Evolutionary conservation across 2,329 filamentous ascomycete genomes (phyloP).

Genomic region (Claviceps cyperi): DNA sequence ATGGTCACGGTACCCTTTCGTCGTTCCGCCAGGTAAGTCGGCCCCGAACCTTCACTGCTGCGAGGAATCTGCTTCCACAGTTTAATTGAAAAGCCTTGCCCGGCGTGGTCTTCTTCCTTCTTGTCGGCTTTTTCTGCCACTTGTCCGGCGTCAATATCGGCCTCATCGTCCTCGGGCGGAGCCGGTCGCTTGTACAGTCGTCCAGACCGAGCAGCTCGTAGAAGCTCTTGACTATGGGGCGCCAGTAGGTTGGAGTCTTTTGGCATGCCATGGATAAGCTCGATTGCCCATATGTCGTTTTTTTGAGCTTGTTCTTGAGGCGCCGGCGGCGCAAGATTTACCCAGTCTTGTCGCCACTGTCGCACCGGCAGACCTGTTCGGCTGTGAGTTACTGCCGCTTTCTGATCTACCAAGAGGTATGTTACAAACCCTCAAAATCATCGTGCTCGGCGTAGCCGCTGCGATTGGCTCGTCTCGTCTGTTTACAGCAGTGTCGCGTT

Average conservation of each 20-base stretch:
- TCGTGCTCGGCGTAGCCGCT: slow-evolving; percentile 44
- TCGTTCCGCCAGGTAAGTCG: slow-evolving; percentile 46
- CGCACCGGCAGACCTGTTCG: slow-evolving; percentile 65
- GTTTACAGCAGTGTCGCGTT: slow-evolving; percentile 8
- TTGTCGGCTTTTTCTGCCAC: slow-evolving; percentile 40
- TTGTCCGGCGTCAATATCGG: slow-evolving; percentile 29
- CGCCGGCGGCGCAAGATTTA: slow-evolving; percentile 52
- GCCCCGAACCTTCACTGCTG: slow-evolving; percentile 36
- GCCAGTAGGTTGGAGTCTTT: slow-evolving; percentile 68
- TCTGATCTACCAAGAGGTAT: background rate
- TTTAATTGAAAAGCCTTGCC: slow-evolving; percentile 39
- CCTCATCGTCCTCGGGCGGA: slow-evolving; percentile 45
- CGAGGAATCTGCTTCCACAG: slow-evolving; percentile 49
- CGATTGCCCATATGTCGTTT: slow-evolving; percentile 57
- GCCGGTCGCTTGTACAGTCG: slow-evolving; percentile 59
- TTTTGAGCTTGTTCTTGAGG: slow-evolving; percentile 48
- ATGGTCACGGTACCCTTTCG: slow-evolving; percentile 46
- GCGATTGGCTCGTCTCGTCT: slow-evolving; percentile 44
- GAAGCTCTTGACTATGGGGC: slow-evolving; percentile 65
- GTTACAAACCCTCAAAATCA: slow-evolving; percentile 39
- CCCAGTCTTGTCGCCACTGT: slow-evolving; percentile 68
- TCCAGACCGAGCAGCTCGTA: slow-evolving; percentile 68
- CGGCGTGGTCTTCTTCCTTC: slow-evolving; percentile 45
- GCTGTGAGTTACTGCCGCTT: slow-evolving; percentile 9
- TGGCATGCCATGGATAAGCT: slow-evolving; percentile 69